Percentiles rank a stretch among this genome's conserved stretches.
These are phyloP conservation scores for Colletotrichum sp. DNA, from an alignment of 2,329 filamentous ascomycete genomes.

Conservation along the genomic window DNA sequence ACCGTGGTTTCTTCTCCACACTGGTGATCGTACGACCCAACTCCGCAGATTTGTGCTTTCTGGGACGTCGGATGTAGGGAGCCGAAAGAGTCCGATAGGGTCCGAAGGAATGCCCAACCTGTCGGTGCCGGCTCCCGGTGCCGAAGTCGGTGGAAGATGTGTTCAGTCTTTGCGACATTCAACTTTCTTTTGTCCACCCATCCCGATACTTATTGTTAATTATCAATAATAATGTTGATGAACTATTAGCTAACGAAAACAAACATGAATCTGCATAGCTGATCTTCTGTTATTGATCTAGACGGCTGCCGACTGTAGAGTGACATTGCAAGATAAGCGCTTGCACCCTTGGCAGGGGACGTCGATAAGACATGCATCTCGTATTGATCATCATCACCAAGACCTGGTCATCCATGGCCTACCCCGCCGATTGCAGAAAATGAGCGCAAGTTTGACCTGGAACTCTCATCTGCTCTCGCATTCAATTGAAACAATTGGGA, in stretches of 20 bases:
- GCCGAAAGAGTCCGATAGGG: not conserved
- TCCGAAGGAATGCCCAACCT: not conserved
- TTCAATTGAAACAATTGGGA: not conserved
- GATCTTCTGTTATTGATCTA: not conserved
- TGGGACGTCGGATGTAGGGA: not conserved
- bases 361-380: not conserved
- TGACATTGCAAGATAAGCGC: not conserved
- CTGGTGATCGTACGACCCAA: not conserved
- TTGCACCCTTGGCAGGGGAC: not conserved
- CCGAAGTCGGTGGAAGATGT: not conserved
- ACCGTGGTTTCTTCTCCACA: not conserved
- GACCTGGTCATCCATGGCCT: not conserved
- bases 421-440: not conserved
- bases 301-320: not conserved
- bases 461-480: not conserved
- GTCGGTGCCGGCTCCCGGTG: not conserved
- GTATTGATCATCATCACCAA: not conserved
- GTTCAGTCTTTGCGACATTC: not conserved
- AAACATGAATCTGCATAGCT: not conserved
- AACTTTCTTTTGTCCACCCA: not conserved
- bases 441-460: not conserved
- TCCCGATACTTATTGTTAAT: not conserved
- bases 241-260: not conserved
- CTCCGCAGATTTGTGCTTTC: not conserved
- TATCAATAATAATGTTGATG: not conserved